A percentile compares a stretch with the other conserved stretches of the same genome.
phyloP scores from a whole-genome alignment of 202 grass and related monocot genomes.

The Tripidium arundinaceum region DNA sequence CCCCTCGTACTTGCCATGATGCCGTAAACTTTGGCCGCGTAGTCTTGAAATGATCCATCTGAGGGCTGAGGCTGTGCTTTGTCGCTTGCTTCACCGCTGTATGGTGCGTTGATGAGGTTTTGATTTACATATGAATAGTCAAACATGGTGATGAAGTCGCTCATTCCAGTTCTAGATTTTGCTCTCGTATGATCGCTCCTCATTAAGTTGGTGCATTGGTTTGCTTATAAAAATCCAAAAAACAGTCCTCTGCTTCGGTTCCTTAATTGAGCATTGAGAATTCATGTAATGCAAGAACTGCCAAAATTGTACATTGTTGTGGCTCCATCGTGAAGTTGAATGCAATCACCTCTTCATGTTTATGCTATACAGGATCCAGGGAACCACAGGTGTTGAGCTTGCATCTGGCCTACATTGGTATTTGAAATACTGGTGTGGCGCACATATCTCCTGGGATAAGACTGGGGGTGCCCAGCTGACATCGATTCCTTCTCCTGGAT shows the following conservation, averaged over 20 bases:
- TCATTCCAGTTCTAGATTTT: not conserved
- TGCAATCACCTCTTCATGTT: constrained; percentile 3
- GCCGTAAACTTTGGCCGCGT: not conserved
- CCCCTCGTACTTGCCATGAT: not conserved
- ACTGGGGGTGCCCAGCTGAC: constrained; percentile 72
- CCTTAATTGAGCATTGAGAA: constrained; percentile 2
- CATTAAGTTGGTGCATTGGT: not conserved
- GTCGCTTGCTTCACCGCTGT: not conserved
- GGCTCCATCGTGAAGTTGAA: not conserved
- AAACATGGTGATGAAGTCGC: not conserved
- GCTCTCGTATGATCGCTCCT: not conserved
- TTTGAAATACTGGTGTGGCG: constrained; percentile 82
- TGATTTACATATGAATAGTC: not conserved
- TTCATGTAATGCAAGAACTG: not conserved
- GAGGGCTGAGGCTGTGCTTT: not conserved
- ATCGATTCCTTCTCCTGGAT: constrained; percentile 59
- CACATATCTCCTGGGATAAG: constrained; percentile 96
- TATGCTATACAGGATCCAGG: constrained; percentile 63
- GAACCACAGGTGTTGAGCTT: constrained; percentile 75
- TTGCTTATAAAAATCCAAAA: constrained; percentile 10
- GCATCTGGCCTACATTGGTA: constrained; percentile 95
- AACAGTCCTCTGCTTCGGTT: not conserved
- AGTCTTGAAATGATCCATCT: constrained; percentile 3
- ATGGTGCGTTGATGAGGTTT: not conserved
- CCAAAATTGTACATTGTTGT: not conserved